These are phyloP conservation scores for Botrytis deweyae DNA, from an alignment of 2,329 filamentous ascomycete genomes.

Conservation along the genomic window DNA sequence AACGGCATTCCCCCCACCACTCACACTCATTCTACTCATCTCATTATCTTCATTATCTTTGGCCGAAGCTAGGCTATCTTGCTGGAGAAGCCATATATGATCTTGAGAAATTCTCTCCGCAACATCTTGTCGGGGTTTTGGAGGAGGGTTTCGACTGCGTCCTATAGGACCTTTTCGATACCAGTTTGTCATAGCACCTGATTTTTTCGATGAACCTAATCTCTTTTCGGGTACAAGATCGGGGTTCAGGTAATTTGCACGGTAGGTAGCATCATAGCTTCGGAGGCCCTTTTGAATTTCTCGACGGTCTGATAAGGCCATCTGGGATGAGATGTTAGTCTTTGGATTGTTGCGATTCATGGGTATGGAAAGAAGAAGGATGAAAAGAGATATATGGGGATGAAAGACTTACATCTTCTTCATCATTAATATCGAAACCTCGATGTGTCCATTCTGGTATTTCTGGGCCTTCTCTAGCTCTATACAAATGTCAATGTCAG, in stretches of 20 bases:
- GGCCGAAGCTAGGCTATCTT: neutral
- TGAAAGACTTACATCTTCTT: neutral
- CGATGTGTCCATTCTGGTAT: slow-evolving; percentile 3
- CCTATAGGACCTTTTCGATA: slow-evolving; percentile 9
- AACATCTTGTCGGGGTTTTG: neutral
- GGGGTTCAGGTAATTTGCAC: neutral
- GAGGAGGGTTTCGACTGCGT: neutral
- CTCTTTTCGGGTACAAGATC: neutral
- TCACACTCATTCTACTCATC: neutral
- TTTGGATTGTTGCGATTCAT: too few species aligned
- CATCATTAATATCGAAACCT: neutral
- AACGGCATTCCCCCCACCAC: too few species aligned
- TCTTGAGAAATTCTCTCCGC: neutral
- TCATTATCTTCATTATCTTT: neutral
- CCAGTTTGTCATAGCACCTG: slow-evolving; percentile 7
- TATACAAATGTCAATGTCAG: neutral
- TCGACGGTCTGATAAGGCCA: neutral
- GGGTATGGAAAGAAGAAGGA: neutral
- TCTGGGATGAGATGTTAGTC: neutral
- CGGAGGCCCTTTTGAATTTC: neutral
- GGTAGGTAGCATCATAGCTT: slow-evolving; percentile 2
- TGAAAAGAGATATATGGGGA: neutral
- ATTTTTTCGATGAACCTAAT: neutral
- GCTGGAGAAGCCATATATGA: neutral
- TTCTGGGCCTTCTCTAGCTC: neutral